Percentiles rank a stretch among this genome's conserved stretches.
These are phyloP conservation scores for Tinospora cordifolia DNA, from an alignment of 164 flowering plant genomes.

Conservation along the genomic window DNA sequence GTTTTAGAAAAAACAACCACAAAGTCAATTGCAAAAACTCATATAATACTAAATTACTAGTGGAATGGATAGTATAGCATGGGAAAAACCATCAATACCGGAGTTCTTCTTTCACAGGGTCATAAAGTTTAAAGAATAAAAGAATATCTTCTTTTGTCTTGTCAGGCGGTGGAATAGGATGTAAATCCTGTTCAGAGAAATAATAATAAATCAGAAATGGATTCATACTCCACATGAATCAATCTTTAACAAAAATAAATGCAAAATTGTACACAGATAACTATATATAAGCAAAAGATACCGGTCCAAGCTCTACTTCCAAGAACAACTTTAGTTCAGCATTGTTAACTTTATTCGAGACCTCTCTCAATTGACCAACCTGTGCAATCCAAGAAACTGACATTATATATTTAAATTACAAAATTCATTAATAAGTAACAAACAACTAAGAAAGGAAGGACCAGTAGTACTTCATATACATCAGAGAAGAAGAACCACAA, in stretches of 20 bases:
- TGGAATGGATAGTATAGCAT: not conserved
- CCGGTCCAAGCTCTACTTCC: constrained; percentile 74
- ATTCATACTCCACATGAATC: not conserved
- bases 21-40: not conserved
- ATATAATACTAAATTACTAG: not conserved
- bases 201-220: not conserved
- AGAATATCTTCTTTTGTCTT: constrained; percentile 81
- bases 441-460: too few relatives aligned
- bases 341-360: constrained; percentile 61
- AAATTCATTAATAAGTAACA: too few relatives aligned
- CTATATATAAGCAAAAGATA: constrained; percentile 17
- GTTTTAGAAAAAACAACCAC: not conserved
- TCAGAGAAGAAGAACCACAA: too few relatives aligned
- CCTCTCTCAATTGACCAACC: constrained; percentile 85
- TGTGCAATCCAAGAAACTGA: constrained; percentile 20
- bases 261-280: not conserved
- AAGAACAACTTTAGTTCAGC: constrained; percentile 74
- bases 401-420: not conserved
- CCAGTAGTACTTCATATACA: too few relatives aligned
- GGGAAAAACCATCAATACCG: constrained; percentile 31
- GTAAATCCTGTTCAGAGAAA: constrained; percentile 44
- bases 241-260: not conserved
- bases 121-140: constrained; percentile 91
- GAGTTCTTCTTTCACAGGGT: constrained; percentile 75
- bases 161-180: constrained; percentile 67